Evolutionary conservation across 305 asterid genomes (phyloP), one percentile per base, ranked within the genome.

Genomic region (Solanum hybrid): DNA sequence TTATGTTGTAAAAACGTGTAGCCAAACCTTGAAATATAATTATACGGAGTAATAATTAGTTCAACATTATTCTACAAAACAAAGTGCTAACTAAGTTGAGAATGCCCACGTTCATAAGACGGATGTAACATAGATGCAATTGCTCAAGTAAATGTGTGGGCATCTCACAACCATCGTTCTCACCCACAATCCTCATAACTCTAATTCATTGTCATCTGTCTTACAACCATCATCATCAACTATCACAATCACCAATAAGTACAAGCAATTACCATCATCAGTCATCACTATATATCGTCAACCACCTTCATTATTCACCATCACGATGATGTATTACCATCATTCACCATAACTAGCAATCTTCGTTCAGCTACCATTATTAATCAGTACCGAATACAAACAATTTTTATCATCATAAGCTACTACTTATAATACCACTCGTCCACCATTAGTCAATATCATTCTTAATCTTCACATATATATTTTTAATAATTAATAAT

Each of bases 311-410:
- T 71, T 71, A 26, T n/a, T 11, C 13, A 69, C 69, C 24, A 56
- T 20, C n/a, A 17, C 4, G 2, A 56, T 56, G 10, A 56, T 1
- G 2, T 17, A 56, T 17, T 56, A 3, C 4, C 10, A 7, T 69
- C 31, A 24, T 69, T 26, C 32, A 5, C 16, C 10, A 6, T 6
- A 26, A 71, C 16, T 12, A n/a, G 11, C 75, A 64, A 46, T 46
- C 20, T 5, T 46, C 60, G 60, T 46, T 10, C 14, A n/a, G 26
- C 3, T 69, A 69, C 13, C 31, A 24, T 13, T 2, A 27, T 72
- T 2, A 6, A 29, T 0, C 5, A 11, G 0, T 12, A 1, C 0
- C 16, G 0, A 69, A 69, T 24, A 5, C 32, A 2, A 69, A 24
- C 17, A 11, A 69, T 1, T 10, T 24, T 1, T 1, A 24, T 24